Evolutionary conservation across 2,329 filamentous ascomycete genomes (phyloP).

Genomic region (Bertia moriformis): DNA sequence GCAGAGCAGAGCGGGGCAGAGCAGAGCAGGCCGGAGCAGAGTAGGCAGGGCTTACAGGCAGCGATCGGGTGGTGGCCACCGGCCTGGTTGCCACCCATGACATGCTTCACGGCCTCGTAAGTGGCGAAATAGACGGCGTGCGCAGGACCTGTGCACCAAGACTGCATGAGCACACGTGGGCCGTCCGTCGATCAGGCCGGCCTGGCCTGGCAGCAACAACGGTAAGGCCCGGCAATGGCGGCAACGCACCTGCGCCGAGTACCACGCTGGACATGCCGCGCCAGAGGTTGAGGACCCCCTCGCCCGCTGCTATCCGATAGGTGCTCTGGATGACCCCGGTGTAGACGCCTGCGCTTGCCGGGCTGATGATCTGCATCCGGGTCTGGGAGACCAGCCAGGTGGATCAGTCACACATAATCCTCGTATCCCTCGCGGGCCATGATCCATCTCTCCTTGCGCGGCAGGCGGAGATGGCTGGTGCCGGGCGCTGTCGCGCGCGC

Average conservation of each 20-base stretch:
- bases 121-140: constrained; percentile 98
- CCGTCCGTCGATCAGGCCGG: neutral
- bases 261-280: constrained; percentile 92
- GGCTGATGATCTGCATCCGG: constrained; percentile 91
- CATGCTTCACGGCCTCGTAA: constrained; percentile 91
- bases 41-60: constrained; percentile 76
- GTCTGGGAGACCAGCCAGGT: constrained; percentile 55
- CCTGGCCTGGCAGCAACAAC: too few species aligned
- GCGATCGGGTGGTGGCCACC: constrained; percentile 85
- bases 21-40: neutral
- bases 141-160: constrained; percentile 60
- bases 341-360: constrained; percentile 67
- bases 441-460: constrained; percentile 3
- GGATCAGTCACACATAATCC: too few species aligned
- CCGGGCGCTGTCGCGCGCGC: constrained; percentile 2
- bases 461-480: constrained; percentile 3
- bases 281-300: constrained; percentile 87
- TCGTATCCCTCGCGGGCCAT: constrained; percentile 6
- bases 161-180: constrained; percentile 1
- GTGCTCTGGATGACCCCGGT: constrained; percentile 84
- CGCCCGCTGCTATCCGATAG: constrained; percentile 76
- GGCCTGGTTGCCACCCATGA: constrained; percentile 79
- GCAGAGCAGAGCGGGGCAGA: neutral
- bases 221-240: too few species aligned
- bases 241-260: constrained; percentile 68